These are phyloP conservation scores for Notholithocarpus densiflorus DNA, from an alignment of 306 rosid genomes.

Conservation along the genomic window DNA sequence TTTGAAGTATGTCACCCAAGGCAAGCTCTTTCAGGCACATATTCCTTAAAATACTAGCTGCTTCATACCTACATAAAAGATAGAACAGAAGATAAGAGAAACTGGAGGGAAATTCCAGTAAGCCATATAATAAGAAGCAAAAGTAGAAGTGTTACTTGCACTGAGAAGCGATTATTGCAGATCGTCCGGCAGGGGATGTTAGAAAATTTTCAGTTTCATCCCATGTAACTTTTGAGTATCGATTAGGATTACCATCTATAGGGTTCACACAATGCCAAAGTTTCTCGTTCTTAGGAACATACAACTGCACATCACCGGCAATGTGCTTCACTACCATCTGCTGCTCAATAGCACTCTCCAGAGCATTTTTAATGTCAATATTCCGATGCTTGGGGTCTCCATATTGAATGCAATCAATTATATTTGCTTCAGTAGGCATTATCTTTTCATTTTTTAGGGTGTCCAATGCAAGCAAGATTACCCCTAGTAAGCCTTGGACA, in stretches of 20 bases:
- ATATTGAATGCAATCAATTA: slow-evolving; percentile 58
- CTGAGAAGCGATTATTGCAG: slow-evolving; percentile 49
- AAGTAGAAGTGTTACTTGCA: slow-evolving; percentile 53
- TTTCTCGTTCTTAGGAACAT: slow-evolving; percentile 47
- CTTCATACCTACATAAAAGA: slow-evolving; percentile 64
- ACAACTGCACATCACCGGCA: slow-evolving; percentile 49
- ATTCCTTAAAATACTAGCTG: slow-evolving; percentile 47
- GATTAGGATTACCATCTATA: slow-evolving; percentile 40
- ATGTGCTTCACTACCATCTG: slow-evolving; percentile 47
- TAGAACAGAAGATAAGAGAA: slow-evolving; percentile 4
- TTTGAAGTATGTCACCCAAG: slow-evolving; percentile 64
- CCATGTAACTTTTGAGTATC: slow-evolving; percentile 50
- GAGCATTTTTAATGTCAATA: slow-evolving; percentile 59
- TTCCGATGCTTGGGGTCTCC: slow-evolving; percentile 58
- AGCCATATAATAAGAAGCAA: not conserved
- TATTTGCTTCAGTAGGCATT: slow-evolving; percentile 67
- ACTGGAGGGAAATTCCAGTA: not conserved
- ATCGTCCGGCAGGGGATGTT: slow-evolving; percentile 52
- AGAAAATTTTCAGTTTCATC: slow-evolving; percentile 47
- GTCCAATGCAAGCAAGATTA: slow-evolving; percentile 56
- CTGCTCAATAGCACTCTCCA: slow-evolving; percentile 58
- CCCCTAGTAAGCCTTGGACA: slow-evolving; percentile 58
- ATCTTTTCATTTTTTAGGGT: slow-evolving; percentile 61
- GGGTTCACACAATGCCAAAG: slow-evolving; percentile 73
- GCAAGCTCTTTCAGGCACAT: slow-evolving; percentile 50